Percentiles rank a stretch among this genome's conserved stretches.
Conservation (phyloP, 2,329 filamentous ascomycete genomes). For the Fusarium chaquense region DNA sequence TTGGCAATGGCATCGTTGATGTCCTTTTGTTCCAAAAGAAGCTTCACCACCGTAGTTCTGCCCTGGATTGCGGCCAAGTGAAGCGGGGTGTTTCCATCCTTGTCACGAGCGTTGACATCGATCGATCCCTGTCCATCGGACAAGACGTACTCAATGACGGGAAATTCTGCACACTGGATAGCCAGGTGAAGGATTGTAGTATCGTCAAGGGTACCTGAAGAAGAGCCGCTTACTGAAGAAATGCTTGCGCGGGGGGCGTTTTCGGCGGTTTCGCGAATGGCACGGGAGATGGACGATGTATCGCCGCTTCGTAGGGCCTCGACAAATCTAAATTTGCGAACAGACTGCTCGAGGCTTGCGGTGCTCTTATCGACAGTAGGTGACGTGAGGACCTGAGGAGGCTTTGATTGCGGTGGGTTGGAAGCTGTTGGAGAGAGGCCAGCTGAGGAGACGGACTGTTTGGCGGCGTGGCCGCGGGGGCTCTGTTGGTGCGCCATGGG, state of each 20-base stretch:
- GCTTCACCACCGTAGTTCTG: conserved; percentile 80
- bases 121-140: conserved; percentile 75
- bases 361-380: conserved; percentile 57
- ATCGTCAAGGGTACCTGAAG: conserved; percentile 71
- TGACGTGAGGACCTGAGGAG: conserved; percentile 45
- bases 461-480: conserved; percentile 59
- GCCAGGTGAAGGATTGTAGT: conserved; percentile 93
- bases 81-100: conserved; percentile 93
- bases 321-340: conserved; percentile 93
- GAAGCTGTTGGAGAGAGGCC: conserved; percentile 58
- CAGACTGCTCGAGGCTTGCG: conserved; percentile 86
- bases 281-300: conserved; percentile 87
- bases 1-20: conserved; percentile 93
- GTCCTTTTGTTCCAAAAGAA: conserved; percentile 82
- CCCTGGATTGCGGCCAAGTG: conserved; percentile 89
- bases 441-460: conserved; percentile 59
- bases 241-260: conserved; percentile 67
- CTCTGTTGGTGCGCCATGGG: conserved; percentile 54
- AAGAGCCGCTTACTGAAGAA: conserved; percentile 61
- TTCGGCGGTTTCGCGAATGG: conserved; percentile 76
- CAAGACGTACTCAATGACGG: conserved; percentile 94
- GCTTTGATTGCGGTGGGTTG: conserved; percentile 43
- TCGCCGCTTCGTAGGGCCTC: conserved; percentile 92
- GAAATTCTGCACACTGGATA: conserved; percentile 92
- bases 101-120: conserved; percentile 90